Conservation (phyloP, 1,284 basidiomycete species). For the Ceratorhiza oryzae-sativae region DNA sequence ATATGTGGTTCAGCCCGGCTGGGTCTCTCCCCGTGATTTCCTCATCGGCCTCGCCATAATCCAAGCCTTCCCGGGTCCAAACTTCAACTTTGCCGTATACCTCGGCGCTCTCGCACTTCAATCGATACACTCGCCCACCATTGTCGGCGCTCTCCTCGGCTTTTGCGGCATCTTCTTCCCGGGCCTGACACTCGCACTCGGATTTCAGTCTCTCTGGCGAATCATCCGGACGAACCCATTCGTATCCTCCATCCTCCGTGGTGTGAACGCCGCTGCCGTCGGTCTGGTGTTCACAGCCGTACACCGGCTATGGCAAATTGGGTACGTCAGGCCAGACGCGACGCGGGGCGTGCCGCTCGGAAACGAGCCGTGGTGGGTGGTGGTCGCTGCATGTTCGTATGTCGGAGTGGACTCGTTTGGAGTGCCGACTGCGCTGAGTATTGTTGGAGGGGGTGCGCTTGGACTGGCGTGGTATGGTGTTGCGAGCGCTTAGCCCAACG, state of each 20-base stretch:
- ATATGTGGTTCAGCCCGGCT: slow-evolving; percentile 64
- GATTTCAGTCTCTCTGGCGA: slow-evolving; percentile 59
- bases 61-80: slow-evolving; percentile 63
- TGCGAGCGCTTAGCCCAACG: too few species aligned
- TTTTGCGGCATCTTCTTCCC: slow-evolving; percentile 60
- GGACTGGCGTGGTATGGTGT: slow-evolving; percentile 51
- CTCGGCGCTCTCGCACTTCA: slow-evolving; percentile 58
- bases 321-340: slow-evolving; percentile 38
- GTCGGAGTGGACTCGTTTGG: slow-evolving; percentile 50
- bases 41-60: slow-evolving; percentile 64
- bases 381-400: slow-evolving; percentile 51
- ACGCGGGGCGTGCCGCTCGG: slow-evolving; percentile 51
- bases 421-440: slow-evolving; percentile 51
- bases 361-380: slow-evolving; percentile 56
- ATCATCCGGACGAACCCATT: slow-evolving; percentile 54
- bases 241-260: slow-evolving; percentile 57
- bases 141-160: slow-evolving; percentile 58
- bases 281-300: slow-evolving; percentile 65
- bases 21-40: slow-evolving; percentile 63
- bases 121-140: slow-evolving; percentile 47
- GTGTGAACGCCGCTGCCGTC: slow-evolving; percentile 62
- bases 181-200: slow-evolving; percentile 60
- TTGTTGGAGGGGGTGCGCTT: slow-evolving; percentile 51
- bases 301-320: slow-evolving; percentile 57
- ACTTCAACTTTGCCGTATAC: slow-evolving; percentile 66